Base-by-base conservation (phyloP, 352 stramenopile species). In the Hyphochytrium catenoides region DNA sequence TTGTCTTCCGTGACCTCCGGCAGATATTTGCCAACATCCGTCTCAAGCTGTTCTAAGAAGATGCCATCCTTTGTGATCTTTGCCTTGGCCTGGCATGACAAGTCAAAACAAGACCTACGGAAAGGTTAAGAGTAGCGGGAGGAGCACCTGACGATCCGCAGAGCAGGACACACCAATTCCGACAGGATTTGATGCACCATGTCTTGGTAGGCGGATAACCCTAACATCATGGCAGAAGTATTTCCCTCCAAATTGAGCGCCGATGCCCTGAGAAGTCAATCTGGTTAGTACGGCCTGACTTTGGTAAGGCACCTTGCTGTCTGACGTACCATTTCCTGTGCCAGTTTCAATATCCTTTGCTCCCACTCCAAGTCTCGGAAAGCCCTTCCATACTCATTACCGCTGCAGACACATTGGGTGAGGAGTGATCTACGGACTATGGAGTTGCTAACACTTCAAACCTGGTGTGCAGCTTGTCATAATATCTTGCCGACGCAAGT, bases 181-280 rank as follows among this genome's bases (percentile, higher is more conserved):
- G 4, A 90, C 71, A 1, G 74, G 74, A 52, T 71, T 87, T 30
- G 59, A 81, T 6, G 74, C 74, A 24, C 71, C 74, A 49, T 90
- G 74, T 18, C 74, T 62, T 11, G 74, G 74, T 27, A 90, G 52
- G 19, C 74, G 60, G 28, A 88, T 54, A 0, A 90, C 74, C 17
- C 74, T 54, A 19, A 90, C 69, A 54, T 90, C 74, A 42, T 88
- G 74, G 50, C 66, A 83, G 55, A 88, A 90, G 54, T 90, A 88
- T 50, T 90, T 90, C 1, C 74, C 74, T 33, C 73, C 74, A 46
- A 88, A 85, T 46, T 78, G 67, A 8, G 31, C 15, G 8, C 8
- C 15, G 8, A n/a, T n/a, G n/a, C n/a, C n/a, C n/a, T n/a, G n/a
- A n/a, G n/a, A n/a, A n/a, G n/a, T n/a, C n/a, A n/a, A n/a, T n/a